Conservation (phyloP, 2,329 filamentous ascomycete genomes). For the Mariannaea sp. region DNA sequence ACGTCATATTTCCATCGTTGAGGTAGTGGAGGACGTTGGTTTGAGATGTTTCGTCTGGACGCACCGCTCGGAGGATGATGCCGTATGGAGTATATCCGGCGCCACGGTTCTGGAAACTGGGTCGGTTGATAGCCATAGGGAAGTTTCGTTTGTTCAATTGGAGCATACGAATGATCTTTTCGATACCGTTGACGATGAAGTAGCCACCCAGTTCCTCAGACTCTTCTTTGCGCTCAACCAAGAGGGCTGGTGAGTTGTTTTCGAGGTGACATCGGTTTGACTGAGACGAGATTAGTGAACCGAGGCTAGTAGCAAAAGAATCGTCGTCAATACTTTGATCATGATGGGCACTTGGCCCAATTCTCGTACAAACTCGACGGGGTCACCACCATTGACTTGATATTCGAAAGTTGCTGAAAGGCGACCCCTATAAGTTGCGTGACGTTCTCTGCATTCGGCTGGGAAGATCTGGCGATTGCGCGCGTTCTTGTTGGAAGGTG, state of each 20-base stretch:
- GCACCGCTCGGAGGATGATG: constrained; percentile 88
- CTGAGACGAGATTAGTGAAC: constrained; percentile 47
- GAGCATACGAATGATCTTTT: constrained; percentile 93
- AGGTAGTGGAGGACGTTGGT: constrained; percentile 97
- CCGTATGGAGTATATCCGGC: constrained; percentile 86
- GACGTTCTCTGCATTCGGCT: constrained; percentile 91
- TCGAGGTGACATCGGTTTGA: constrained; percentile 92
- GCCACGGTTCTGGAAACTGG: constrained; percentile 87
- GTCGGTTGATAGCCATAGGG: constrained; percentile 90
- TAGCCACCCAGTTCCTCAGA: constrained; percentile 96
- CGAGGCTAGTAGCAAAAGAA: not conserved
- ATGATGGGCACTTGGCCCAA: constrained; percentile 91
- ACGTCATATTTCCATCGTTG: constrained; percentile 92
- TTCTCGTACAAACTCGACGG: constrained; percentile 81
- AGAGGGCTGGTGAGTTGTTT: constrained; percentile 77
- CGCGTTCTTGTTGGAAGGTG: constrained; percentile 81
- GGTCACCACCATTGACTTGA: constrained; percentile 83
- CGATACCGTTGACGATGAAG: constrained; percentile 96
- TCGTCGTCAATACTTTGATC: constrained; percentile 71
- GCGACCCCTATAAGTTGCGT: constrained; percentile 87
- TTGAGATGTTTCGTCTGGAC: constrained; percentile 97
- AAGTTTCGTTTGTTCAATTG: constrained; percentile 91
- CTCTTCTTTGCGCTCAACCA: constrained; percentile 90
- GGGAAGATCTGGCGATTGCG: constrained; percentile 86
- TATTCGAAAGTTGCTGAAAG: constrained; percentile 84